phyloP scores from a whole-genome alignment of 495 filamentous ascomycete genomes.

The Poronia punctata region DNA sequence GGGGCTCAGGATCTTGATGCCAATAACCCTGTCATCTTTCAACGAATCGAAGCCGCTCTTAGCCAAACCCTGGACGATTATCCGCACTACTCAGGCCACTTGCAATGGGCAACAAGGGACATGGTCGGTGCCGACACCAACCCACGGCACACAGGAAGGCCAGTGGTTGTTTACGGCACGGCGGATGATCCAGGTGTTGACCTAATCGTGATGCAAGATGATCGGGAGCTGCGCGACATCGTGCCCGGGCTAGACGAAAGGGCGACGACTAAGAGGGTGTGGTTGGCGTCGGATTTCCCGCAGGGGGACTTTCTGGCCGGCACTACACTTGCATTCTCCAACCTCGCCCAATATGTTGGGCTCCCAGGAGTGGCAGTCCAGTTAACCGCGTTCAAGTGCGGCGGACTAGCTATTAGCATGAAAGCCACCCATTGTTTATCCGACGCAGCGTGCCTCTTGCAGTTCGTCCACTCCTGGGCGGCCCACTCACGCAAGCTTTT shows the following conservation, averaged over 20 bases:
- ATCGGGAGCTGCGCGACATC: conserved; percentile 18
- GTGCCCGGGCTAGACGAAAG: conserved; percentile 24
- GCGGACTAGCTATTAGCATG: conserved; percentile 36
- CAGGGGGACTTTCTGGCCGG: conserved; percentile 12
- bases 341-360: conserved; percentile 12
- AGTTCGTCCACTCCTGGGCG: conserved; percentile 43
- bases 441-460: conserved; percentile 40
- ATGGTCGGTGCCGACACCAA: conserved; percentile 14
- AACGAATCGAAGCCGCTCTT: conserved; percentile 26
- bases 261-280: conserved; percentile 20
- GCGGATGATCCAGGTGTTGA: conserved; percentile 22
- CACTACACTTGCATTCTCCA: conserved; percentile 19
- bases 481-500: conserved; percentile 11
- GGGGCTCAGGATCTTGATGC: conserved; percentile 14
- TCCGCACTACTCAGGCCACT: conserved; percentile 31
- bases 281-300: conserved; percentile 18
- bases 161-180: conserved; percentile 16
- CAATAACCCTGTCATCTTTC: conserved; percentile 11
- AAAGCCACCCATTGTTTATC: conserved; percentile 40
- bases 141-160: conserved; percentile 15
- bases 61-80: conserved; percentile 28
- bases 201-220: conserved; percentile 12
- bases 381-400: conserved; percentile 33
- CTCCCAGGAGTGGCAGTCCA: conserved; percentile 32
- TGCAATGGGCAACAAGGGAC: conserved; percentile 20